Conservation (phyloP, 2,329 filamentous ascomycete genomes). For the Chaetothyriales sp. region DNA sequence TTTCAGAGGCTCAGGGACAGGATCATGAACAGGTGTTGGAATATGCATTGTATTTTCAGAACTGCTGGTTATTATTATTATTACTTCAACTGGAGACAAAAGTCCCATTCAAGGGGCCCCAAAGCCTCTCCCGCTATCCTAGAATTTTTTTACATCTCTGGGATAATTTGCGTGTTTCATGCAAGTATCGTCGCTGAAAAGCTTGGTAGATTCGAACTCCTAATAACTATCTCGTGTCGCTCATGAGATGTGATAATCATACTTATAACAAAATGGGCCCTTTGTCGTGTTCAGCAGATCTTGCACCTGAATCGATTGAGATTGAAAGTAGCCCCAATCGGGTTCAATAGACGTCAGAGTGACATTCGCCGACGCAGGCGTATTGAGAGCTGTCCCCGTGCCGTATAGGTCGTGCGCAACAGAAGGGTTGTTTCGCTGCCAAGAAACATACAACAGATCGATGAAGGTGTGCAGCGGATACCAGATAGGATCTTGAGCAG, state of each 20-base stretch:
- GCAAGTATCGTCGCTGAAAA: too few relatives aligned
- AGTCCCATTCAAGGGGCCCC: too few relatives aligned
- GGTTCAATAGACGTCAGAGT: slow-evolving; percentile 14
- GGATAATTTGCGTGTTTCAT: too few relatives aligned
- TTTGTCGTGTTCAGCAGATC: slow-evolving; percentile 17
- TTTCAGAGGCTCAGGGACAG: too few relatives aligned
- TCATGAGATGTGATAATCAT: slow-evolving; percentile 7
- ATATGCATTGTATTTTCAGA: too few relatives aligned
- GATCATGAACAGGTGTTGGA: too few relatives aligned
- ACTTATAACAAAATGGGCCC: slow-evolving; percentile 19
- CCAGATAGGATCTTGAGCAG: slow-evolving; percentile 18
- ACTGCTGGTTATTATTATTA: too few relatives aligned
- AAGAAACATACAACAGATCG: slow-evolving; percentile 16
- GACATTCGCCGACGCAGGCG: slow-evolving; percentile 13
- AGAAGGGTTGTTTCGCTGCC: slow-evolving; percentile 16
- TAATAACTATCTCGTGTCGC: background rate
- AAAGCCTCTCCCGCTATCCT: too few relatives aligned
- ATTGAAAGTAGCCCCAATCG: slow-evolving; percentile 16
- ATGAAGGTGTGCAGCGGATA: slow-evolving; percentile 18
- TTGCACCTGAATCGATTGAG: slow-evolving; percentile 8
- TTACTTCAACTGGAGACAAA: too few relatives aligned
- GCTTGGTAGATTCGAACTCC: too few relatives aligned
- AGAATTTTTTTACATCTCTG: too few relatives aligned
- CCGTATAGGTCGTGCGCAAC: slow-evolving; percentile 11
- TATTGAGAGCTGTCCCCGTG: slow-evolving; percentile 17